These are phyloP conservation scores for Pseudonitzschia pungens DNA, from an alignment of 108 stramenopile genomes.

Conservation along the genomic window DNA sequence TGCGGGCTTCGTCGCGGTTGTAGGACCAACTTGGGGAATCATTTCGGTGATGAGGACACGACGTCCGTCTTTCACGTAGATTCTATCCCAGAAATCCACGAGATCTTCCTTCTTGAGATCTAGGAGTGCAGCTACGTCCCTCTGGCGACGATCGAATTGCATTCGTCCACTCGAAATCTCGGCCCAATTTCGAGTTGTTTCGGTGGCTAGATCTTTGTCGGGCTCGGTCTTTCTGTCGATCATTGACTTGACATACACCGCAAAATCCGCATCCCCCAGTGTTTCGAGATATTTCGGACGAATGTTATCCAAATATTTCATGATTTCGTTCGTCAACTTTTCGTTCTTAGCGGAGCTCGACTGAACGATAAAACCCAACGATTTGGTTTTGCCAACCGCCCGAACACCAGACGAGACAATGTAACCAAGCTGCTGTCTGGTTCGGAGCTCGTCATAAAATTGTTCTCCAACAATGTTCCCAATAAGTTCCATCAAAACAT, in stretches of 20 bases:
- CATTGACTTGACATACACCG: conserved; percentile 66
- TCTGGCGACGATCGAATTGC: conserved; percentile 72
- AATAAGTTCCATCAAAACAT: conserved; percentile 72
- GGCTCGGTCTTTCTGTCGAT: conserved; percentile 81
- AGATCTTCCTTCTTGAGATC: conserved; percentile 69
- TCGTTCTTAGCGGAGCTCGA: conserved; percentile 43
- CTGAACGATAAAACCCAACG: conserved; percentile 71
- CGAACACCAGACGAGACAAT: conserved; percentile 83
- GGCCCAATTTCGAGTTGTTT: conserved; percentile 82
- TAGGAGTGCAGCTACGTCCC: conserved; percentile 65
- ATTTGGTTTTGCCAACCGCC: conserved; percentile 62
- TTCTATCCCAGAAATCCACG: conserved; percentile 67
- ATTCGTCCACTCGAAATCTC: conserved; percentile 75
- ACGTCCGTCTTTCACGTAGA: conserved; percentile 53
- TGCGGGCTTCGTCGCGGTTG: conserved; percentile 56
- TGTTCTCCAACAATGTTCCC: conserved; percentile 76
- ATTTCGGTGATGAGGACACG: conserved; percentile 69
- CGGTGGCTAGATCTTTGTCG: conserved; percentile 72
- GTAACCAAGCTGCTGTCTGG: conserved; percentile 93
- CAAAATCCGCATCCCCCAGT: conserved; percentile 55
- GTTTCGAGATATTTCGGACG: conserved; percentile 48
- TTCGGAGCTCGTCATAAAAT: conserved; percentile 89
- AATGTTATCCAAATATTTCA: conserved; percentile 58
- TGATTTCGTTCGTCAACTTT: conserved; percentile 44
- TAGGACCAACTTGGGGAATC: conserved; percentile 60